Percentiles rank a stretch among this genome's conserved stretches.
These are phyloP conservation scores for Delonix regia DNA, from an alignment of 306 rosid species.

Conservation along the genomic window DNA sequence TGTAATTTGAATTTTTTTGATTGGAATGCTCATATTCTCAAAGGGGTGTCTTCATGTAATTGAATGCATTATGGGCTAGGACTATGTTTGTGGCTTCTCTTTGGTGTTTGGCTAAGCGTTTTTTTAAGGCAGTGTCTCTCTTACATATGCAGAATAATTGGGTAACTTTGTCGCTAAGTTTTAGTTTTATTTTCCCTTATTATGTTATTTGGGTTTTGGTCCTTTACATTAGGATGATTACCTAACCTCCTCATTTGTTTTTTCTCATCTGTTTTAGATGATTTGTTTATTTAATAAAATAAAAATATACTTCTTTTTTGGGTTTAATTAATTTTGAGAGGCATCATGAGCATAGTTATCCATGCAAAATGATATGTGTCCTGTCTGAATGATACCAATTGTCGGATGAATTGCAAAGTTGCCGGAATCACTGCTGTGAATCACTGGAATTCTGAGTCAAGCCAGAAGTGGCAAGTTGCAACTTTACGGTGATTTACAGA, in stretches of 20 bases:
- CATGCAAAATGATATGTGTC: too few species aligned
- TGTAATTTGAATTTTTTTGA: not conserved
- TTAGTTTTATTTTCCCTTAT: not conserved
- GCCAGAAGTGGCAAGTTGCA: too few species aligned
- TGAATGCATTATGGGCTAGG: not conserved
- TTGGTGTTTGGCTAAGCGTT: not conserved
- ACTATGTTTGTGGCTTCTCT: not conserved
- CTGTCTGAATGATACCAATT: too few species aligned
- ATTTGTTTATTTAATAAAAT: not conserved
- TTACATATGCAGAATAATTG: not conserved
- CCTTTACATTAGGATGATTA: not conserved
- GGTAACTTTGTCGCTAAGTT: not conserved
- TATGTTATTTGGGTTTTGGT: not conserved
- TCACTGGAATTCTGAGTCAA: too few species aligned
- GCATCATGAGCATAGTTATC: not conserved
- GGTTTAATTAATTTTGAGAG: not conserved
- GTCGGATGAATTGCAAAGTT: too few species aligned
- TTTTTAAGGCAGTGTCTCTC: not conserved
- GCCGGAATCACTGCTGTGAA: too few species aligned
- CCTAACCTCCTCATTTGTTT: not conserved
- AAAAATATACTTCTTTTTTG: not conserved
- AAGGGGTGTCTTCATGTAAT: not conserved
- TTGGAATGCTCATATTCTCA: not conserved
- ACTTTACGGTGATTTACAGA: too few species aligned
- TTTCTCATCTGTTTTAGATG: not conserved